Base-by-base conservation (phyloP, 2,329 filamentous ascomycete species). In the Colletotrichum spaethianum region DNA sequence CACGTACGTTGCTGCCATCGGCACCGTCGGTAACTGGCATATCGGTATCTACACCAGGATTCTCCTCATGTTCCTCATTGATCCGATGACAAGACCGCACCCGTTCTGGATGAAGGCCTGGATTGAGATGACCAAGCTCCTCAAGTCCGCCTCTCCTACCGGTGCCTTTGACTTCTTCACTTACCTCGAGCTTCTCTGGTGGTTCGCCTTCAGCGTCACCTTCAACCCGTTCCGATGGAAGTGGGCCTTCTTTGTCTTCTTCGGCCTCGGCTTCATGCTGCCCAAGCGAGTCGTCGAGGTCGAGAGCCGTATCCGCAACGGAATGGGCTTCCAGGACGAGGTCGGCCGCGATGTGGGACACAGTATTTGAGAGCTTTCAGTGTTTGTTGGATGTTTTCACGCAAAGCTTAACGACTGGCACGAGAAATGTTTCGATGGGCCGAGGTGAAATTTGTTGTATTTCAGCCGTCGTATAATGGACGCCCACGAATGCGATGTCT, bases 141-240 rank as follows among this genome's bases (percentile, higher is more conserved):
- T 97, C 72, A 97, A 97, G 82, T 81, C 82, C 2, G 86, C 87
- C 14, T 90, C 92, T 2, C 94, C 94, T 0, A 93, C 90, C 0
- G 91, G 89, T 0, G 93, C 94, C 0, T 96, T 97, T 77, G 94
- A 97, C 79, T 97, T 97, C 83, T 96, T 97, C 79, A 97, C 94
- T 0, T 97, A 97, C 77, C 87, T 93, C 0, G 94, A 97, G 81
- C 83, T 97, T 62, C 79, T 96, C 5, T 97, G 93, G 86, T 97
- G 94, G 94, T 96, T 96, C 75, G 80, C 90, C 7, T 97, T 96
- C 78, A 92, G 92, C 68, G 90, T 96, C 52, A 83, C 88, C 5
- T 88, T 96, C 76, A 97, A 97, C 78, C 94, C 94, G 0, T 97
- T 97, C 81, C 85, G 94, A 11, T 97, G 94, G 94, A 97, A 97